Evolutionary conservation across 805 yeast species (phyloP).

Genomic region (Ogataea methanolica): DNA sequence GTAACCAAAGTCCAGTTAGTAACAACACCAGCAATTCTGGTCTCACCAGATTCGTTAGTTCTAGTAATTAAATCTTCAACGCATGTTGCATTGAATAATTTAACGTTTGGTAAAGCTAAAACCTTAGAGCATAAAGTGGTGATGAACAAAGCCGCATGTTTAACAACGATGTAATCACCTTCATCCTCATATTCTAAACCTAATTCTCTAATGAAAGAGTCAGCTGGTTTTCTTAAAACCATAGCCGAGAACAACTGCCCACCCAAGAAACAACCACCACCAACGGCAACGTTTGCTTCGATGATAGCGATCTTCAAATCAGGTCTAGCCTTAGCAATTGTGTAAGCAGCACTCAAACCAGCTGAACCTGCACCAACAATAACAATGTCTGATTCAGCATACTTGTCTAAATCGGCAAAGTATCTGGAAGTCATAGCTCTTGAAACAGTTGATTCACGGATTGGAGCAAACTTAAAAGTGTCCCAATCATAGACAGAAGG

Average conservation of each 20-base stretch:
- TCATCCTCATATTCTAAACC: conserved; percentile 70
- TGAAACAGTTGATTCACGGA: conserved; percentile 73
- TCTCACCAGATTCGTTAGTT: conserved; percentile 52
- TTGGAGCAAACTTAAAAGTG: conserved; percentile 61
- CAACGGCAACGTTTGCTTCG: conserved; percentile 72
- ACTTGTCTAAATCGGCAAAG: conserved; percentile 67
- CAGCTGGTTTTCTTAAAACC: conserved; percentile 80
- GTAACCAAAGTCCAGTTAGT: conserved; percentile 81
- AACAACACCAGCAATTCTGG: conserved; percentile 73
- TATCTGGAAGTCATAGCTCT: conserved; percentile 77
- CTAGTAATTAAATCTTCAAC: conserved; percentile 79
- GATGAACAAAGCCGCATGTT: conserved; percentile 75
- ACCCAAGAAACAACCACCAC: conserved; percentile 79
- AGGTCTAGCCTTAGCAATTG: conserved; percentile 67
- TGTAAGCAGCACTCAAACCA: conserved; percentile 73
- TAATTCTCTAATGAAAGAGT: conserved; percentile 57
- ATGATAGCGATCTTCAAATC: conserved; percentile 69
- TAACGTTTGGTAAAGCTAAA: conserved; percentile 66
- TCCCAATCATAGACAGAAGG: conserved; percentile 52
- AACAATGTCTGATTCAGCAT: conserved; percentile 70
- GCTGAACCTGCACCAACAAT: conserved; percentile 78
- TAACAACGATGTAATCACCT: conserved; percentile 75
- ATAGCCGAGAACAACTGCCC: conserved; percentile 75
- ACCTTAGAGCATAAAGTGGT: conserved; percentile 68
- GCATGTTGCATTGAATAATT: conserved; percentile 74